phyloP scores from a whole-genome alignment of 768 basidiomycete genomes.

The Lactifluus rugatus region DNA sequence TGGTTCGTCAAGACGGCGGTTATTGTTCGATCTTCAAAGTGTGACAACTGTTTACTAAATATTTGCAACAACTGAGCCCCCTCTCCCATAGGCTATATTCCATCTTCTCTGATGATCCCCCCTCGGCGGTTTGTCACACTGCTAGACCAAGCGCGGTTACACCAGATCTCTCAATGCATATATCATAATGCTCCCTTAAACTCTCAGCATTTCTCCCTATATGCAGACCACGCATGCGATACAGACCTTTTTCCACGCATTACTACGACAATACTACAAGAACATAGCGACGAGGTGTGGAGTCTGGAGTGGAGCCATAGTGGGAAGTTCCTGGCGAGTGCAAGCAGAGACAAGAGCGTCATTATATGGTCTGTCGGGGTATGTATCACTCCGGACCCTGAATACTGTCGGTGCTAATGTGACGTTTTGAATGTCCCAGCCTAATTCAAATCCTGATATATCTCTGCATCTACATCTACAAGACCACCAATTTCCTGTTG shows the following conservation, averaged over 20 bases:
- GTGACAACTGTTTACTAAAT: conserved; percentile 19
- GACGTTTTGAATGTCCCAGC: conserved; percentile 4
- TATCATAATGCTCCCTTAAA: conserved; percentile 73
- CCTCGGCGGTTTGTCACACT: conserved; percentile 78
- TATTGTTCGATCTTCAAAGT: conserved; percentile 83
- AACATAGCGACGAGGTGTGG: conserved; percentile 94
- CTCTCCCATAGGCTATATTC: conserved; percentile 62
- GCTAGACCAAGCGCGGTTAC: conserved; percentile 70
- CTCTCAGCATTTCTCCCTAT: conserved; percentile 62
- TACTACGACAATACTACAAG: conserved; percentile 76
- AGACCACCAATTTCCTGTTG: conserved; percentile 73
- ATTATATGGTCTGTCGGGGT: conserved; percentile 87
- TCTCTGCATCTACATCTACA: conserved; percentile 49
- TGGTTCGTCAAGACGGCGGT: conserved; percentile 63
- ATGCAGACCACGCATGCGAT: conserved; percentile 78
- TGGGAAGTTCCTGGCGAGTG: conserved; percentile 75
- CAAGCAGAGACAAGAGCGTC: conserved; percentile 77
- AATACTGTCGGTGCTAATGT: not conserved
- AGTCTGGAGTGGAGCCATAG: conserved; percentile 91
- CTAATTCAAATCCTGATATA: conserved; percentile 39
- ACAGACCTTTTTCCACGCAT: conserved; percentile 73
- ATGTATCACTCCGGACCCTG: conserved; percentile 26
- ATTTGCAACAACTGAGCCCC: not conserved
- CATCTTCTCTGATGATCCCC: conserved; percentile 88
- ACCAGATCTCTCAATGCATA: conserved; percentile 73